phyloP scores from a whole-genome alignment of 139 green algal species.

The Diplosphaera chodatii region DNA sequence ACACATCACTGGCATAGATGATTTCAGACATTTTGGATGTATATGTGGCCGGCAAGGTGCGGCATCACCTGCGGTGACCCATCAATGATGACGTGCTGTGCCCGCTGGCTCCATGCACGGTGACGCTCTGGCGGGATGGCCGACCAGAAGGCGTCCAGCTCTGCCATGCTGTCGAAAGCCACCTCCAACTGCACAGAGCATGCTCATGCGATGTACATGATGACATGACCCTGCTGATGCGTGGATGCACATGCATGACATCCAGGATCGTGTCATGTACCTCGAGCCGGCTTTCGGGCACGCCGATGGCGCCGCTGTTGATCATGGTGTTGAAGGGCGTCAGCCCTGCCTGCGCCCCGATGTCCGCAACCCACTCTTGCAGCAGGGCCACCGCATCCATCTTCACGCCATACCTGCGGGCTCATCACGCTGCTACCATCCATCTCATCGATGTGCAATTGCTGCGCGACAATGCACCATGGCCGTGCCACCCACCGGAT shows the following conservation, averaged over 20 bases:
- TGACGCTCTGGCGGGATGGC: constrained; percentile 38
- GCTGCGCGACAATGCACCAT: too few relatives aligned
- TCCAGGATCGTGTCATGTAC: too few relatives aligned
- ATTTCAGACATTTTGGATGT: too few relatives aligned
- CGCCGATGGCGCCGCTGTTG: constrained; percentile 44
- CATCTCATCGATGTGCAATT: too few relatives aligned
- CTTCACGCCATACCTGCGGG: constrained; percentile 72
- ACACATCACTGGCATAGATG: too few relatives aligned
- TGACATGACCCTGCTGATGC: too few relatives aligned
- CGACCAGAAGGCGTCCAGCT: constrained; percentile 63
- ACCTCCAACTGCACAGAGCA: constrained; percentile 59
- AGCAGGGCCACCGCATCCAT: constrained; percentile 51
- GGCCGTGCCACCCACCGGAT: constrained; percentile 3
- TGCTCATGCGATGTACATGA: too few relatives aligned
- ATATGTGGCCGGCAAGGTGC: too few relatives aligned
- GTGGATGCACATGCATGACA: too few relatives aligned
- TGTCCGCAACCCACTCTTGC: constrained; percentile 60
- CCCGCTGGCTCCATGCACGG: constrained; percentile 41
- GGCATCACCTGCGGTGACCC: constrained; percentile 28
- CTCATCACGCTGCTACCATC: too few relatives aligned
- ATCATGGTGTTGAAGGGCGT: constrained; percentile 43
- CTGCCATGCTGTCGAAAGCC: constrained; percentile 42
- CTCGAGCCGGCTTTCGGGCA: constrained; percentile 57
- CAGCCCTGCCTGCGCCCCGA: constrained; percentile 54
- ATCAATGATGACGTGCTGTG: constrained; percentile 46